These are phyloP conservation scores for Zostera marina DNA, from an alignment of 116 monocot species.

Conservation along the genomic window DNA sequence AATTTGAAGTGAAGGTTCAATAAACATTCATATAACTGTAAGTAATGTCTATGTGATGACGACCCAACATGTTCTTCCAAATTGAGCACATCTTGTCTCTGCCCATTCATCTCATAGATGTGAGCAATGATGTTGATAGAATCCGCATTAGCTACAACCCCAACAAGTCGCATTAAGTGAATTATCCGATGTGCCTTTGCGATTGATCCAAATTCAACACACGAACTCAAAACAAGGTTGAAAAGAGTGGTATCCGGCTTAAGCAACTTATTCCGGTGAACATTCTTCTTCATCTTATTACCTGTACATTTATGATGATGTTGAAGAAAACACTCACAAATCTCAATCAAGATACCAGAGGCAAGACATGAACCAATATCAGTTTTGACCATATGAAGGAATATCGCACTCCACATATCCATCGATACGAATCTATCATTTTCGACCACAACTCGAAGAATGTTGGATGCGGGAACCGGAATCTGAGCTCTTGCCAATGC, in stretches of 20 bases:
- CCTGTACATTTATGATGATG: background rate
- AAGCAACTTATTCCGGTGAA: constrained; percentile 12
- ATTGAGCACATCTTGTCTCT: constrained; percentile 45
- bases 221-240: constrained; percentile 60
- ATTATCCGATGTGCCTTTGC: constrained; percentile 44
- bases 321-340: constrained; percentile 30
- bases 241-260: constrained; percentile 42
- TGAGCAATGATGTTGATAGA: constrained; percentile 39
- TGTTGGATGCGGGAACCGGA: constrained; percentile 34
- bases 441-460: constrained; percentile 45
- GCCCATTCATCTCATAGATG: constrained; percentile 49
- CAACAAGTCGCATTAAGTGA: constrained; percentile 38
- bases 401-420: constrained; percentile 31
- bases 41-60: constrained; percentile 20
- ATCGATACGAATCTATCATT: constrained; percentile 25
- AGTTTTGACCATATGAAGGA: constrained; percentile 59
- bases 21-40: constrained; percentile 51
- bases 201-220: constrained; percentile 24
- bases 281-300: background rate
- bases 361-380: constrained; percentile 55
- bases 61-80: constrained; percentile 25
- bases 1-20: constrained; percentile 73
- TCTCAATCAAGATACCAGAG: constrained; percentile 45
- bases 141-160: constrained; percentile 51
- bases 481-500: constrained; percentile 44